Conservation (phyloP, 345 rosid species). For the Arabidopsis thaliana region TAIR10.1 NC_003076.8:21706501-21707000, state of each 20-base stretch:
- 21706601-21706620: conserved; percentile 95
- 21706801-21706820: conserved; percentile 95
- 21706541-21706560: conserved; percentile 66
- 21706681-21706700: conserved; percentile 91
- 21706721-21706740: conserved; percentile 94
- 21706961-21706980: conserved; percentile 99
- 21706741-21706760: conserved; percentile 91
- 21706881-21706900: conserved; percentile 91
- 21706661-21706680: conserved; percentile 79
- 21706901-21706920: conserved; percentile 98
- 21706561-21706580: conserved; percentile 86
- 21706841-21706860: conserved; percentile 97
- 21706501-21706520: conserved; percentile 97
- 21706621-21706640: conserved; percentile 99
- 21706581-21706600: conserved; percentile 78
- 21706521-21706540: conserved; percentile 88
- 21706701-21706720: conserved; percentile 98
- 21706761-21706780: conserved; percentile 97
- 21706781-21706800: conserved; percentile 97
- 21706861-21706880: conserved; percentile 98
- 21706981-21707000: conserved; percentile 99
- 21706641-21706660: conserved; percentile 92
- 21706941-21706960: conserved; percentile 97
- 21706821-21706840: conserved; percentile 86
- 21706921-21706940: conserved; percentile 99